Percentiles rank a stretch among this genome's conserved stretches.
phyloP scores from a whole-genome alignment of 495 filamentous ascomycete genomes.

The Tricharina praecox region DNA sequence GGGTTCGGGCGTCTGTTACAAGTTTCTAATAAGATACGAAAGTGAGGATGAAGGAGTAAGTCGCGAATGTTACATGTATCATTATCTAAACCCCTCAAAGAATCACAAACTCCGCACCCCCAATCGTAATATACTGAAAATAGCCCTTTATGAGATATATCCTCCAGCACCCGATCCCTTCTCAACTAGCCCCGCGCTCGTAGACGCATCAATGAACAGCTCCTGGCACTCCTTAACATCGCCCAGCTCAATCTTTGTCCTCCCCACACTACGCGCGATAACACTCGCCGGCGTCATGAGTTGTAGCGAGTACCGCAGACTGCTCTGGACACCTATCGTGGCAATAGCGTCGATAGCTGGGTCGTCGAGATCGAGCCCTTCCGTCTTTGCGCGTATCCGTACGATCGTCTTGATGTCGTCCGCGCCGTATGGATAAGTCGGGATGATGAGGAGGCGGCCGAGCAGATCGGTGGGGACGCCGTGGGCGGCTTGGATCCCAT shows the following conservation, averaged over 20 bases:
- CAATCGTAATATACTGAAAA: too few species aligned
- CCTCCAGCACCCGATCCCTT: neutral
- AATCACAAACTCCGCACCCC: too few species aligned
- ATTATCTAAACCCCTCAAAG: too few species aligned
- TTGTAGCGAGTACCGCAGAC: conserved; percentile 83
- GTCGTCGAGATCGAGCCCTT: conserved; percentile 77
- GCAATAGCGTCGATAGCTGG: conserved; percentile 83
- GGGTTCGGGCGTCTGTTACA: too few species aligned
- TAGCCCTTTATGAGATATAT: conserved; percentile 8
- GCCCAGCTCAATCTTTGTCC: conserved; percentile 55
- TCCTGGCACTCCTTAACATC: conserved; percentile 82
- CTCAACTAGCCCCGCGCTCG: conserved; percentile 41
- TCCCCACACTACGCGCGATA: conserved; percentile 42
- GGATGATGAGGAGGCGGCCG: conserved; percentile 89
- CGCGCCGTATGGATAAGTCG: conserved; percentile 69
- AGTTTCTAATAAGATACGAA: too few species aligned
- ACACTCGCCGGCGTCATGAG: conserved; percentile 86
- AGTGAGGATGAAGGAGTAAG: too few species aligned
- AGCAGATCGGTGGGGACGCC: conserved; percentile 91
- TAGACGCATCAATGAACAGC: conserved; percentile 74
- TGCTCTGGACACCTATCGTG: conserved; percentile 86
- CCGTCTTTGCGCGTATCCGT: conserved; percentile 75
- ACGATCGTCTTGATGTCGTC: conserved; percentile 87
- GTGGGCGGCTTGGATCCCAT: conserved; percentile 71
- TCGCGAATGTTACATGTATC: too few species aligned